A percentile compares a stretch with the other conserved stretches of the same genome.
phyloP scores from a whole-genome alignment of 129 eudicot species.

The Silybum marianum region DNA sequence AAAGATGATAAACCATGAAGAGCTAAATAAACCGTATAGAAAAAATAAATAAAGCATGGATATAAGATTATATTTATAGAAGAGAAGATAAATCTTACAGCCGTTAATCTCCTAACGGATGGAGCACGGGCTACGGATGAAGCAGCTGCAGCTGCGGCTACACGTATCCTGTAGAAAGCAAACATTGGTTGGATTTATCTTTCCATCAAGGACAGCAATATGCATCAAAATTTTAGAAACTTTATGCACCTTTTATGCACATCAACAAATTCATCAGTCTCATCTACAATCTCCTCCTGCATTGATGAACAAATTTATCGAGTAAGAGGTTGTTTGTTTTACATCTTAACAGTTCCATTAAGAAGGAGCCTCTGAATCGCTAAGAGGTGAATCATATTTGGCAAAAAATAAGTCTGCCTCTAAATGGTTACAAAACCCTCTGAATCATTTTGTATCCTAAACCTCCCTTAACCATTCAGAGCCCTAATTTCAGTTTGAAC shows the following conservation, averaged over 20 bases:
- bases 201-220: background rate
- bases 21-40: background rate
- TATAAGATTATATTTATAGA: constrained; percentile 18
- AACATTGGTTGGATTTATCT: background rate
- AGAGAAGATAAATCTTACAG: constrained; percentile 48
- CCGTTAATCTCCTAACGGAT: constrained; percentile 73
- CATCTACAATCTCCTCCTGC: constrained; percentile 99
- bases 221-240: background rate
- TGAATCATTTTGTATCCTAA: too few species aligned
- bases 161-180: constrained; percentile 73
- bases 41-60: background rate
- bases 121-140: constrained; percentile 93
- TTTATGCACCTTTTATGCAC: constrained; percentile 80
- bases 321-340: too few species aligned
- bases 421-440: too few species aligned
- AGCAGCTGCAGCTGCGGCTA: constrained; percentile 97
- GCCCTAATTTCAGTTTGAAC: too few species aligned
- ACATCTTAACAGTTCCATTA: too few species aligned
- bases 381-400: too few species aligned
- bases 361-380: too few species aligned
- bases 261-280: constrained; percentile 97
- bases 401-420: too few species aligned
- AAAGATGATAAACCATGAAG: background rate
- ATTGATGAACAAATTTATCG: constrained; percentile 19
- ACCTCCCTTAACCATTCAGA: too few species aligned